Conservation (phyloP, 805 yeast genomes). For the Candida insectalens region DNA sequence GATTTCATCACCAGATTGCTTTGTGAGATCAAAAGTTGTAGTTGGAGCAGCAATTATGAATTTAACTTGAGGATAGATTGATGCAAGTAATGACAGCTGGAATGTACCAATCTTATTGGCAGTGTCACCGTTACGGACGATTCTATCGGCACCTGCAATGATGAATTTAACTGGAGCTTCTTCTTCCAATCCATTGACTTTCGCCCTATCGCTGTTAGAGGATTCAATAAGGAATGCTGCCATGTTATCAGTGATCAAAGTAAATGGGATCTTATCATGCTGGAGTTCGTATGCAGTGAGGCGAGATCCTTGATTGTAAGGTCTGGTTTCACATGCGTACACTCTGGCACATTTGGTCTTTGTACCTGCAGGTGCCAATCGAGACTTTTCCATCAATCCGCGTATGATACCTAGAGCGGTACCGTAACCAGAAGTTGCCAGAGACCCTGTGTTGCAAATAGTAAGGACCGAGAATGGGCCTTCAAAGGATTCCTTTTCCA, state of each 20-base stretch:
- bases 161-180: slow-evolving; percentile 73
- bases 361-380: no score
- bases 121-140: slow-evolving; percentile 87
- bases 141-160: slow-evolving; percentile 92
- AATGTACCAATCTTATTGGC: slow-evolving; percentile 96
- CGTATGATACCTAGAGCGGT: slow-evolving; percentile 92
- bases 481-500: slow-evolving; percentile 36
- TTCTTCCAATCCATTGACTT: slow-evolving; percentile 16
- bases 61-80: slow-evolving; percentile 53
- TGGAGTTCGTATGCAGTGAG: slow-evolving; percentile 86
- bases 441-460: slow-evolving; percentile 91
- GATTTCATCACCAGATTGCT: slow-evolving; percentile 62
- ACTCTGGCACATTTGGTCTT: slow-evolving; percentile 61
- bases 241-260: slow-evolving; percentile 87
- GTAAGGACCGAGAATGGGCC: slow-evolving; percentile 79
- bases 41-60: slow-evolving; percentile 94
- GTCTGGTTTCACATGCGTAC: slow-evolving; percentile 89
- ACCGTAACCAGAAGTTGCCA: slow-evolving; percentile 97
- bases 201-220: slow-evolving; percentile 16
- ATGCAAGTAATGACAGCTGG: slow-evolving; percentile 71
- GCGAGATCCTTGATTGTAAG: slow-evolving; percentile 94
- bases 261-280: slow-evolving; percentile 79
- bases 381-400: slow-evolving; percentile 38
- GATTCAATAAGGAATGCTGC: slow-evolving; percentile 65
- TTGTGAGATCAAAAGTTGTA: slow-evolving; percentile 73